These are phyloP conservation scores for Rhynchosporium graminicola DNA, from an alignment of 2,329 filamentous ascomycete species.

Conservation along the genomic window DNA sequence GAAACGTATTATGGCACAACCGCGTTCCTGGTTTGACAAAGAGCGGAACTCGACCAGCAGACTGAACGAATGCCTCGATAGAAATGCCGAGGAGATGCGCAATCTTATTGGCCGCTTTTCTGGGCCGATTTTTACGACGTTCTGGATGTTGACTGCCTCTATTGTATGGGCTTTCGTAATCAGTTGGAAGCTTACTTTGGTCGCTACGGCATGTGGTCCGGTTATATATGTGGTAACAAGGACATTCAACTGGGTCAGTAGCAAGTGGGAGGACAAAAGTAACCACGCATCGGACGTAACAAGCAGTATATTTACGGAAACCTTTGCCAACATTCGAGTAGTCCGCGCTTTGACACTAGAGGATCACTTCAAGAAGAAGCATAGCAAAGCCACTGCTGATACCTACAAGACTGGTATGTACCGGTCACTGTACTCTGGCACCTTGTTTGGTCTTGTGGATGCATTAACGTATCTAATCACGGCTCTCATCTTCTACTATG, in stretches of 20 bases:
- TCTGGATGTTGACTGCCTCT: constrained; percentile 67
- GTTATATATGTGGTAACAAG: constrained; percentile 67
- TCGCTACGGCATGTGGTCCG: constrained; percentile 69
- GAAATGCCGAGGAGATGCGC: constrained; percentile 84
- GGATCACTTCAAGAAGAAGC: constrained; percentile 65
- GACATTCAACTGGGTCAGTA: constrained; percentile 63
- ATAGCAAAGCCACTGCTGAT: constrained; percentile 51
- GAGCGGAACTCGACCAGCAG: constrained; percentile 62
- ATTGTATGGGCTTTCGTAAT: constrained; percentile 72
- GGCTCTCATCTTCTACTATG: constrained; percentile 84
- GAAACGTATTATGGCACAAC: constrained; percentile 70
- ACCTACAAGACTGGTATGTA: constrained; percentile 63
- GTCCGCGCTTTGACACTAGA: constrained; percentile 77
- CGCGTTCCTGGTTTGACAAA: constrained; percentile 75
- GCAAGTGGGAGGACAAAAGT: constrained; percentile 70
- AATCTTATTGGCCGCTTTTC: constrained; percentile 79
- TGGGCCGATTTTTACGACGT: constrained; percentile 66
- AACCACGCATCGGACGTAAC: constrained; percentile 63
- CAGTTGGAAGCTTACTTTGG: constrained; percentile 79
- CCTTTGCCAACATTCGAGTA: constrained; percentile 76
- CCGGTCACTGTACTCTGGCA: constrained; percentile 66
- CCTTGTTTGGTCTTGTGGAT: constrained; percentile 78
- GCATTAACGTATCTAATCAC: constrained; percentile 70
- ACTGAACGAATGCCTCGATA: constrained; percentile 73
- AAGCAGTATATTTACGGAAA: constrained; percentile 68